A percentile compares a stretch with the other conserved stretches of the same genome.
These are phyloP conservation scores for Triticum aestivum DNA, from an alignment of 176 grass and related monocot species.

Conservation along the genomic window DNA sequence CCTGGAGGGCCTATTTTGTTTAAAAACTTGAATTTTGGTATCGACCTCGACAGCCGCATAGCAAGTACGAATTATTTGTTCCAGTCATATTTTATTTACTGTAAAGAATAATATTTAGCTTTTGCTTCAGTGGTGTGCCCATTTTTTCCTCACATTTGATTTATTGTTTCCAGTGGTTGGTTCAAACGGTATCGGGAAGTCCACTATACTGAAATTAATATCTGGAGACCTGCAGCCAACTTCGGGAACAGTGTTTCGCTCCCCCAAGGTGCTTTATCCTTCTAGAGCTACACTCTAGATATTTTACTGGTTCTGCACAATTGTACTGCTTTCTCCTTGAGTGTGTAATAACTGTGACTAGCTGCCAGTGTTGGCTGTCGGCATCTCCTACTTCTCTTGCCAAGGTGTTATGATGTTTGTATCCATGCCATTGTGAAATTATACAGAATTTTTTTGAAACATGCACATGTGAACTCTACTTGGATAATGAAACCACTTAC, in stretches of 20 bases:
- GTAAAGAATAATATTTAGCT: conserved; percentile 8
- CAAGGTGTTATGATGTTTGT: not conserved
- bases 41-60: conserved; percentile 94
- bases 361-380: not conserved
- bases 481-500: not conserved
- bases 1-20: conserved; percentile 89
- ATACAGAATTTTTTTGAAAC: not conserved
- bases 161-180: conserved; percentile 81
- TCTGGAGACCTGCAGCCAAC: conserved; percentile 96
- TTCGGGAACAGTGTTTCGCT: conserved; percentile 92
- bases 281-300: not conserved
- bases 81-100: not conserved
- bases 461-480: not conserved
- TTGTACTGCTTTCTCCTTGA: not conserved
- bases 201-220: conserved; percentile 95
- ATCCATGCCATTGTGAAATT: not conserved
- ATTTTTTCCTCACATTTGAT: conserved; percentile 21
- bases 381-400: not conserved
- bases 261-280: conserved; percentile 67
- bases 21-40: conserved; percentile 99
- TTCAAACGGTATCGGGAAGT: conserved; percentile 97
- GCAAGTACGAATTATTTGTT: conserved; percentile 64
- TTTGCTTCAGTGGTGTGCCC: not conserved
- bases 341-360: not conserved
- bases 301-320: not conserved